Evolutionary conservation across 2,329 filamentous ascomycete species (phyloP), one percentile per base, ranked within the genome.

Genomic region (Cyphellophora attinorum): DNA sequence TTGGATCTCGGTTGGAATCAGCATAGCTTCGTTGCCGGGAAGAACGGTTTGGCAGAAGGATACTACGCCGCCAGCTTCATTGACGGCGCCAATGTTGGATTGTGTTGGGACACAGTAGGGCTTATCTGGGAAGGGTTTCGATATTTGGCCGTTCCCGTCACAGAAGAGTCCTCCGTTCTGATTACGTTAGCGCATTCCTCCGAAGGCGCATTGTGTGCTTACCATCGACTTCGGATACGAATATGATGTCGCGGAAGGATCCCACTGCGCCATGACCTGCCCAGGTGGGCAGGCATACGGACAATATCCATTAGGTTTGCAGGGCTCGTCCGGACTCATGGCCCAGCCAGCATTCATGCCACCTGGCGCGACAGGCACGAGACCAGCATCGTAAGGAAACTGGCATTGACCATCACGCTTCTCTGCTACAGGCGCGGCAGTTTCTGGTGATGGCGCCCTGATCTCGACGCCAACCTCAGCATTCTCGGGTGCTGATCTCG

Each of bases 31-130:
- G 50, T 85, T 80, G 32, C 82, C 82, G 12, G 82, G 82, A 41
- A 86, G 60, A 11, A 85, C 79, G 4, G 82, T 88, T 59, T 88
- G 82, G 58, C 82, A 88, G 59, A 82, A 84, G 3, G 82, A 74
- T 35, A 85, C 70, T 11, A 68, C 52, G 21, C 64, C 61, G 29
- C 72, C 69, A 42, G 70, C 73, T 47, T 78, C 76, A 63, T 85
- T 88, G 41, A 76, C 64, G 21, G 71, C 81, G 37, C 67, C 62
- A 35, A 88, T 68, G 5, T 74, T 54, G 28, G 79, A 80, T 13
- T 74, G 74, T 29, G 81, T 82, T 27, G 76, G 64, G 32, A 80
- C 72, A 56, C 83, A 89, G 59, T 83, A 81, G 4, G 76, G 72
- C 50, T 74, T 65, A 39, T 71, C 57, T 5, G 74, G 65, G 54